Conservation (phyloP, 768 basidiomycete genomes). For the Tricholoma flavovirens region DNA sequence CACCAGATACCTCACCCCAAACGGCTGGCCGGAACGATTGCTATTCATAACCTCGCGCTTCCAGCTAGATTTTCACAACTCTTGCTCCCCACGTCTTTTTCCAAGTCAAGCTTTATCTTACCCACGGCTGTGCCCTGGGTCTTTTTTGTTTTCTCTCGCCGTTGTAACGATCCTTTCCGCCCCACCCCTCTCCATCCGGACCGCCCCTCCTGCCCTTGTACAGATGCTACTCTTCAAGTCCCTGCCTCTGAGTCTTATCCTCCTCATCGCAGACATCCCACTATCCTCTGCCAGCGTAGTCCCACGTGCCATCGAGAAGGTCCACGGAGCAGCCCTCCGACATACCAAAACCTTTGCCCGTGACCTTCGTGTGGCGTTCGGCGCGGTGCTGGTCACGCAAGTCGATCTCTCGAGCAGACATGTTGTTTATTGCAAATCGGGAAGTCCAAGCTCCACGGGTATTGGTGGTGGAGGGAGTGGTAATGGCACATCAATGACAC, state of each 20-base stretch:
- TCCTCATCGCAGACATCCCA: conserved; percentile 28
- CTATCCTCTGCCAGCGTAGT: conserved; percentile 27
- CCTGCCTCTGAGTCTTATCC: conserved; percentile 30
- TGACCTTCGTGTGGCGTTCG: conserved; percentile 65
- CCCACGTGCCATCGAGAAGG: conserved; percentile 37
- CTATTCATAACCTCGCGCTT: conserved; percentile 15
- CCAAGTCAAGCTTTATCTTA: conserved; percentile 7
- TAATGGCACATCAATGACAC: conserved; percentile 11
- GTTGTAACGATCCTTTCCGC: conserved; percentile 11
- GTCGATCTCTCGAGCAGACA: conserved; percentile 14
- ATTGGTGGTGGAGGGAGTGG: conserved; percentile 14
- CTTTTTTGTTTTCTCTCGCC: conserved; percentile 15
- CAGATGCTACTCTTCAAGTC: conserved; percentile 22
- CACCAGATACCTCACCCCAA: conserved; percentile 14
- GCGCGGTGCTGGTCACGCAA: conserved; percentile 44
- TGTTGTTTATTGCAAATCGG: conserved; percentile 41
- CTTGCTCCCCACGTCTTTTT: conserved; percentile 6
- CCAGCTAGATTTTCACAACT: conserved; percentile 11
- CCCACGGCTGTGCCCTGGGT: conserved; percentile 20
- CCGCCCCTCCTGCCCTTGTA: neutral
- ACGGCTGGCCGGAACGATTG: conserved; percentile 20
- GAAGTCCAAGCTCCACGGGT: conserved; percentile 22
- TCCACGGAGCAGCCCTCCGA: conserved; percentile 49
- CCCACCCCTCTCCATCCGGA: conserved; percentile 1
- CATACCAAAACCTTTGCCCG: conserved; percentile 58